These are phyloP conservation scores for Arthrobotrys musiformis DNA, from an alignment of 2,329 filamentous ascomycete species.

Conservation along the genomic window DNA sequence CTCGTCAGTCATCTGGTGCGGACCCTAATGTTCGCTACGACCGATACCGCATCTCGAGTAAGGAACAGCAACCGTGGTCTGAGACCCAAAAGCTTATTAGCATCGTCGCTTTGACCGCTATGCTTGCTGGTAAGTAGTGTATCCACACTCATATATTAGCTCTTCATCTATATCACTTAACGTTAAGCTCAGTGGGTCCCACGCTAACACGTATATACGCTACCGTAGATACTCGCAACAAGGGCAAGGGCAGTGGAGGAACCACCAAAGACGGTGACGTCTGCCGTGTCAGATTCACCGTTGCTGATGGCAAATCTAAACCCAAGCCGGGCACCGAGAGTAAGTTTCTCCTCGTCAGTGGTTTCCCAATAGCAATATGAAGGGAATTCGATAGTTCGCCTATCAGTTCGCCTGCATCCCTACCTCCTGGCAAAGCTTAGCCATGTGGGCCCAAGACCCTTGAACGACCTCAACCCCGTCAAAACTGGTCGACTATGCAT, in stretches of 20 bases:
- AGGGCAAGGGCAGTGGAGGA: background rate
- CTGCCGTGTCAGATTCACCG: slow-evolving; percentile 33
- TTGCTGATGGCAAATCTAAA: slow-evolving; percentile 28
- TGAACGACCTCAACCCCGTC: background rate
- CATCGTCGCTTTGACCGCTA: slow-evolving; percentile 47
- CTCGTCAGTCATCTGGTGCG: background rate
- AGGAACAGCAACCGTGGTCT: slow-evolving; percentile 36
- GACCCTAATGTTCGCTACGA: slow-evolving; percentile 31
- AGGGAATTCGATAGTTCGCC: background rate
- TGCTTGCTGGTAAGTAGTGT: slow-evolving; percentile 35
- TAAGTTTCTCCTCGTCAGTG: slow-evolving; percentile 13
- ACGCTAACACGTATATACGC: background rate
- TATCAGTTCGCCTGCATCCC: slow-evolving; percentile 14
- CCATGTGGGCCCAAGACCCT: background rate
- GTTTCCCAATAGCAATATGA: background rate
- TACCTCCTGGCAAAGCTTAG: slow-evolving; percentile 4
- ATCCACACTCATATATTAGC: too few relatives aligned
- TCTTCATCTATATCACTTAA: too few relatives aligned
- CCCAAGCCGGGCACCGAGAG: slow-evolving; percentile 7
- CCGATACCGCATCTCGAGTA: slow-evolving; percentile 41
- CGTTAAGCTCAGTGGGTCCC: background rate
- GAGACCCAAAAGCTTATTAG: slow-evolving; percentile 36
- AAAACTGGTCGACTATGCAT: background rate
- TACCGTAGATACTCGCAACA: background rate
- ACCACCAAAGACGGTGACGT: slow-evolving; percentile 23